Base-by-base conservation (phyloP, 257 asterid species). In the Solanum appendiculatum region DNA sequence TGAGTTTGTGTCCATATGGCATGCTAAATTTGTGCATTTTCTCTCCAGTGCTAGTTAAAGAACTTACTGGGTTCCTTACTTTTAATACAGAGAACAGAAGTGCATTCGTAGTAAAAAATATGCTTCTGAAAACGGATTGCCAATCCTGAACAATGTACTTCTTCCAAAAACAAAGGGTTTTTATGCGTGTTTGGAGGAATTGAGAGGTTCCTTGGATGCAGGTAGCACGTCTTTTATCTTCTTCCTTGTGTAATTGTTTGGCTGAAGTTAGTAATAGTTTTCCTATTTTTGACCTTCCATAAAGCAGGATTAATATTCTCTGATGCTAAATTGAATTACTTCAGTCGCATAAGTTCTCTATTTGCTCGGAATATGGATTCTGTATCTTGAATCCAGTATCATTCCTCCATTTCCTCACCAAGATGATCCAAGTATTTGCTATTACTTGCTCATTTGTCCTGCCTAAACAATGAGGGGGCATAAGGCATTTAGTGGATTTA, bases 111-210 rank as follows among this genome's bases (percentile, higher is more conserved):
- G 95, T 91, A 94, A 95, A 91, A 92, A 92, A 82, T 93, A 91
- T 91, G 99, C 99, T 88, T 89, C 95, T 70, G 98, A 95, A 90
- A 91, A 93, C 39, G 97, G 97, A 68, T 91, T 93, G 54, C 99
- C 99, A 56, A 74, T 94, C 85, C 86, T 96, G 92, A 93, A 93
- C 92, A 92, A 95, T 34, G 98, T 96, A 88, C 92, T 96, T 85
- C 96, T 95, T 86, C 99, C 99, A 2, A 96, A 96, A 91, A 92
- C 93, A 7, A 96, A 95, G 89, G 99, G 99, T 3, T 96, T 96
- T 87, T 90, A 88, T 86, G 92, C 97, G 60, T 95, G 97, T 86
- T 89, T 95, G 91, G 92, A 96, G 83, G 92, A 88, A 86, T 91
- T 95, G 84, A 89, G 89, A 87, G 97, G 89, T 90, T 94, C 98